A percentile compares a stretch with the other conserved stretches of the same genome.
Evolutionary conservation across 2,329 filamentous ascomycete genomes (phyloP).

Genomic region (Aspergillus brunneoviolaceus): DNA sequence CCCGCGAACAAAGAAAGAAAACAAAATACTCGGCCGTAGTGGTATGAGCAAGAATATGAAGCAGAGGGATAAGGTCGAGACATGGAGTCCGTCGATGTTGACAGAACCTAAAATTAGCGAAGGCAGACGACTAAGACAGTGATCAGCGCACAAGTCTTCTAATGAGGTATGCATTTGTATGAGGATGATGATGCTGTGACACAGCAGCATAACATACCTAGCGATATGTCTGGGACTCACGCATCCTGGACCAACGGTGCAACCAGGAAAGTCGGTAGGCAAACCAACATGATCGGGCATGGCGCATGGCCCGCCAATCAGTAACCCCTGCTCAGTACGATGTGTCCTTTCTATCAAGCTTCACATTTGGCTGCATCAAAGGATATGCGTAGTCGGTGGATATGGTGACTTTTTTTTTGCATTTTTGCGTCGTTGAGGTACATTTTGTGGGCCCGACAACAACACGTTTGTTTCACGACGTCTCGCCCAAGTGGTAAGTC

Average conservation of each 20-base stretch:
- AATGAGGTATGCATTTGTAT: slow-evolving; percentile 1
- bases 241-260: neutral
- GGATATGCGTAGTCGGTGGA: neutral
- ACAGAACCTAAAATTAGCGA: slow-evolving; percentile 2
- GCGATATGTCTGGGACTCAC: neutral
- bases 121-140: neutral
- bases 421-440: neutral
- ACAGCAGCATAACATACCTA: slow-evolving; percentile 8
- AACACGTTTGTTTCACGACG: neutral
- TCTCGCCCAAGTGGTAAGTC: neutral
- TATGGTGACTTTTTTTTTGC: neutral
- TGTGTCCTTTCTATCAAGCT: neutral
- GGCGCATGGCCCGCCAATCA: neutral
- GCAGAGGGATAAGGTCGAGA: neutral
- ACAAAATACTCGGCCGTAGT: neutral
- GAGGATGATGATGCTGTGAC: neutral
- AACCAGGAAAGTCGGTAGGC: neutral
- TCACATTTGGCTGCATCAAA: neutral
- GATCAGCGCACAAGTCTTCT: neutral
- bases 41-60: neutral
- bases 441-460: neutral
- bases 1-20: neutral
- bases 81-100: neutral
- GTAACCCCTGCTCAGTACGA: neutral
- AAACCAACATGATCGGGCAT: slow-evolving; percentile 6